phyloP scores from a whole-genome alignment of 2,329 filamentous ascomycete species.

The Xylaria sp. region DNA sequence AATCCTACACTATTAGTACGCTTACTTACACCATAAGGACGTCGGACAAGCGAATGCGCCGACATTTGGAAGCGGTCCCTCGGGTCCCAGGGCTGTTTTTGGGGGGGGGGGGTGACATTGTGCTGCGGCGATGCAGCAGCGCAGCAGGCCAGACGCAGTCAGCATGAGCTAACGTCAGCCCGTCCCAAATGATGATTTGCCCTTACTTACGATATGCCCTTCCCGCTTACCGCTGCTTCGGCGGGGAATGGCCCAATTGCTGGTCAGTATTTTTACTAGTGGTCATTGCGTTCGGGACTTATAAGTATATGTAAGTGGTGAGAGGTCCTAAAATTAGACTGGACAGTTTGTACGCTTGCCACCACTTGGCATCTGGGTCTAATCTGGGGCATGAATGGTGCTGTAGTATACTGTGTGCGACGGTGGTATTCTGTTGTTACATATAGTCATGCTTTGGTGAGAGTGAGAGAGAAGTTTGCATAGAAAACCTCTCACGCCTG shows the following conservation, averaged over 20 bases:
- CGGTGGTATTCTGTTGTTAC: neutral
- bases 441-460: neutral
- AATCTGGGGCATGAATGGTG: neutral
- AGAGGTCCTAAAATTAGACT: slow-evolving; percentile 11
- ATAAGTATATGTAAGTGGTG: too few species aligned
- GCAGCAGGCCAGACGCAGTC: slow-evolving; percentile 8
- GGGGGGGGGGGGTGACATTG: neutral
- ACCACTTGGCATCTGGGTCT: neutral
- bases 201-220: too few species aligned
- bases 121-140: neutral
- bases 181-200: neutral
- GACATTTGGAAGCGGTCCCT: slow-evolving; percentile 1
- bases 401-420: neutral
- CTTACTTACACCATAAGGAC: neutral
- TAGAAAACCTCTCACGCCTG: neutral
- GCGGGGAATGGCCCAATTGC: neutral
- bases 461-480: neutral
- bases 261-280: neutral
- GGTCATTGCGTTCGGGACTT: neutral
- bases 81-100: neutral
- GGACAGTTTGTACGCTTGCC: neutral
- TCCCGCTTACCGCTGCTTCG: neutral
- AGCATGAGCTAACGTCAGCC: slow-evolving; percentile 4
- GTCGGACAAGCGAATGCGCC: slow-evolving; percentile 1
- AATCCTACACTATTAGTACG: slow-evolving; percentile 8